phyloP scores from a whole-genome alignment of 495 filamentous ascomycete genomes.

The Bacidia rubella region DNA sequence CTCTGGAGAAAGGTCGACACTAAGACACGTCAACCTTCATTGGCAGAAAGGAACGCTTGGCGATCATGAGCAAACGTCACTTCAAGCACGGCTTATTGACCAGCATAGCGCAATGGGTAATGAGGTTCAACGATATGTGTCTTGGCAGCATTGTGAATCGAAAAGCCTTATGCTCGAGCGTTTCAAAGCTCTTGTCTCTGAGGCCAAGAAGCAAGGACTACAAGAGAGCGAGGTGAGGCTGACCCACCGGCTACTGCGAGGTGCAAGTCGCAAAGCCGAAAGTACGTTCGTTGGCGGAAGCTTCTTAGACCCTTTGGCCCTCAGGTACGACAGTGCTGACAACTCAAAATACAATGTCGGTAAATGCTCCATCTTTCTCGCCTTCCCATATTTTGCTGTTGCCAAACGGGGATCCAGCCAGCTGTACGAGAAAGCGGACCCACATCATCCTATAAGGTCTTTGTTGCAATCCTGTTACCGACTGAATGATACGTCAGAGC shows the following conservation, averaged over 20 bases:
- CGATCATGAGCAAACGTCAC: neutral
- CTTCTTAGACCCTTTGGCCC: slow-evolving; percentile 5
- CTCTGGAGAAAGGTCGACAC: neutral
- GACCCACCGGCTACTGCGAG: slow-evolving; percentile 2
- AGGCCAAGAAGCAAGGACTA: neutral
- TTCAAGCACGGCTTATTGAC: neutral
- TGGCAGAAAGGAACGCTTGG: neutral
- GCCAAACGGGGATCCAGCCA: neutral
- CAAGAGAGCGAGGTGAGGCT: slow-evolving; percentile 7
- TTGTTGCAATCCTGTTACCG: slow-evolving; percentile 12
- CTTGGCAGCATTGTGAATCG: neutral
- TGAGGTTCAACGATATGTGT: neutral
- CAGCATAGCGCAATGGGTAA: neutral
- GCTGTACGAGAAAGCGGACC: neutral
- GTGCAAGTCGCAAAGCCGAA: neutral
- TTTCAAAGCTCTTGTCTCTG: neutral
- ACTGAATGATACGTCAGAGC: slow-evolving; percentile 7
- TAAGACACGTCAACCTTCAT: neutral
- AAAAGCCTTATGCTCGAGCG: neutral
- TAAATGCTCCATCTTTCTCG: slow-evolving; percentile 10
- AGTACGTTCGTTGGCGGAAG: slow-evolving; percentile 8
- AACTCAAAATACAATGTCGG: slow-evolving; percentile 6
- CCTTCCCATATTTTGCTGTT: slow-evolving; percentile 7
- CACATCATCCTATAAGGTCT: slow-evolving; percentile 9
- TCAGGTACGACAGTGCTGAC: slow-evolving; percentile 10